Base-by-base conservation (phyloP, 2,329 filamentous ascomycete species). In the Fusarium euwallaceae region DNA sequence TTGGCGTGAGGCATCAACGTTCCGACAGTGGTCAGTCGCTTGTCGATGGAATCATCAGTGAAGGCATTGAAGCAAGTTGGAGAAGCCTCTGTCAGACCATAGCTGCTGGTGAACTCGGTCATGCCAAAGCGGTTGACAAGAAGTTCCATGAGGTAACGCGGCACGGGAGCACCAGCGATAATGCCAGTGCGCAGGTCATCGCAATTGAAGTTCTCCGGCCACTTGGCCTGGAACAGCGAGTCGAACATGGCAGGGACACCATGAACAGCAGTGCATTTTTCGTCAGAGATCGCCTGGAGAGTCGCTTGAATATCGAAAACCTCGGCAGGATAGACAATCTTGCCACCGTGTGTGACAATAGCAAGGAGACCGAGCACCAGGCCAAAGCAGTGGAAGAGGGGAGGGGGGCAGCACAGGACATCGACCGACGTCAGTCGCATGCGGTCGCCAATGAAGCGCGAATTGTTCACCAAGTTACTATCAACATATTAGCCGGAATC, bases 221-320 rank as follows among this genome's bases (percentile, higher is more conserved):
- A 79, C 41, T 85, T 81, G 17, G 87, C 85, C 20, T 89, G 84
- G 74, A 90, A 86, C 3, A 90, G 82, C 0, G 91, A 91, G 79
- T 95, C 93, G 81, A 95, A 95, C 94, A 96, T 96, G 66, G 94
- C 93, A 0, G 94, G 94, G 0, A 96, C 94, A 37, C 94, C 94
- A 79, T 95, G 93, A 0, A 96, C 86, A 0, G 92, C 94, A 0
- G 94, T 96, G 81, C 92, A 93, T 55, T 86, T 84, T 79, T 94
- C 92, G 62, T 92, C 87, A 2, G 88, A 87, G 43, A 96, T 90
- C 64, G 92, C 92, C 51, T 86, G 86, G 37, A 95, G 86, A 2
- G 92, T 92, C 0, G 92, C 90, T 6, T 84, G 82, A 2, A 92
- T 87, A 76, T 94, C 92, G 78, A 96, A 96, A 0, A 92, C 90